A percentile compares a stretch with the other conserved stretches of the same genome.
These are phyloP conservation scores for Epichloe gansuensis DNA, from an alignment of 2,329 filamentous ascomycete species.

Conservation along the genomic window DNA sequence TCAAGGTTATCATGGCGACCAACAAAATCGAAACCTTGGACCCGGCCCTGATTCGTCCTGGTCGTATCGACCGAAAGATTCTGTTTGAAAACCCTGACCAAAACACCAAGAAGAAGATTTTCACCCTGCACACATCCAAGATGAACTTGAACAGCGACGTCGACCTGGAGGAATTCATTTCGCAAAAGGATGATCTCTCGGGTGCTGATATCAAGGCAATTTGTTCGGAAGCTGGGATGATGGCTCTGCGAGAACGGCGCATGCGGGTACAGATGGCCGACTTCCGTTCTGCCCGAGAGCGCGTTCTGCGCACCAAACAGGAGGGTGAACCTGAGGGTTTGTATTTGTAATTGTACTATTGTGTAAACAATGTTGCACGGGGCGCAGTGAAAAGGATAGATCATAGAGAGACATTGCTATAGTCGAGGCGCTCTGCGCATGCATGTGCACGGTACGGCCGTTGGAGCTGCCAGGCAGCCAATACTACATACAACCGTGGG, in stretches of 20 bases:
- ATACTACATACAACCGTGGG: too few species aligned
- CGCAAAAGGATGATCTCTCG: slow-evolving; percentile 92
- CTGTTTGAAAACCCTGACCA: slow-evolving; percentile 58
- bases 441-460: background rate
- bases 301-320: slow-evolving; percentile 95
- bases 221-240: slow-evolving; percentile 89
- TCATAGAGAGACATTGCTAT: background rate
- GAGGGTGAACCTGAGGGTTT: slow-evolving; percentile 96
- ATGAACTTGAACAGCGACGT: slow-evolving; percentile 95
- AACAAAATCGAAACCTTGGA: slow-evolving; percentile 99
- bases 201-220: slow-evolving; percentile 99
- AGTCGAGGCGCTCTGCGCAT: background rate
- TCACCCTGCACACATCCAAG: slow-evolving; percentile 94
- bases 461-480: too few species aligned
- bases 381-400: background rate
- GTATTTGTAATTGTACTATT: slow-evolving; percentile 64
- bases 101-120: slow-evolving; percentile 96
- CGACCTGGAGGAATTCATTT: slow-evolving; percentile 97
- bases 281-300: slow-evolving; percentile 83
- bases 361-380: slow-evolving; percentile 1
- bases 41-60: slow-evolving; percentile 88
- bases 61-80: slow-evolving; percentile 98
- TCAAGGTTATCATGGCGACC: slow-evolving; percentile 99
- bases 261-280: slow-evolving; percentile 99
- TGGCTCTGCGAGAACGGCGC: slow-evolving; percentile 85